Evolutionary conservation across 768 basidiomycete species (phyloP), one percentile per base, ranked within the genome.

Genomic region (Tephrocybe sp.): DNA sequence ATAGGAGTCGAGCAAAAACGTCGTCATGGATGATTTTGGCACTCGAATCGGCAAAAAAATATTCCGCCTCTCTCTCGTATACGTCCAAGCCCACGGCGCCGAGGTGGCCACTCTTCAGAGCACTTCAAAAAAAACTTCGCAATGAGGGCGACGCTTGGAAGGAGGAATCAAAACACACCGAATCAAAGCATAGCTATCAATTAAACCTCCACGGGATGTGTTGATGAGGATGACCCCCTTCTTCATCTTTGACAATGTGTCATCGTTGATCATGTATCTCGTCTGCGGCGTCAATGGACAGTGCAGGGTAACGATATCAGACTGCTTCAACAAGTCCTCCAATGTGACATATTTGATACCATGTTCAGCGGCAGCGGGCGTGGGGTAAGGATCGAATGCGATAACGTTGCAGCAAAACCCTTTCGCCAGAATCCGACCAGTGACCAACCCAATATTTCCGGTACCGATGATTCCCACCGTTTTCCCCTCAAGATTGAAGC

Each of bases 381-480:
- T 64, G 1, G 70, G 71, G 28, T 71, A 73, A 5, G 69, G 70
- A 57, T 75, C 73, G 52, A 68, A 66, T 13, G 70, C 73, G 30
- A 75, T 64, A 32, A 75, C 73, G 5, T 62, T 69, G 32, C 69
- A 67, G 15, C 59, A 55, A 40, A 75, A 75, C 16, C 73, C 73
- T 24, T 66, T 67, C 5, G 73, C 49, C 21, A 75, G 53, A 28
- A 75, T 75, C 42, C 65, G 69, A 25, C 73, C 73, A 0, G 73
- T 73, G 26, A 75, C 51, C 19, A 75, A 57, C 0, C 73, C 73
- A 42, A 75, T 75, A 55, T 68, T 70, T 7, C 73, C 73, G 2
- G 73, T 75, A 1, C 73, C 73, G n/a, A 75, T 67, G 36, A 75
- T 58, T 1, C 72, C 72, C n/a, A 75, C 58, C 3, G 71, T 75